phyloP scores from a whole-genome alignment of 2,329 filamentous ascomycete genomes.

The Scedosporium aurantiacum region DNA sequence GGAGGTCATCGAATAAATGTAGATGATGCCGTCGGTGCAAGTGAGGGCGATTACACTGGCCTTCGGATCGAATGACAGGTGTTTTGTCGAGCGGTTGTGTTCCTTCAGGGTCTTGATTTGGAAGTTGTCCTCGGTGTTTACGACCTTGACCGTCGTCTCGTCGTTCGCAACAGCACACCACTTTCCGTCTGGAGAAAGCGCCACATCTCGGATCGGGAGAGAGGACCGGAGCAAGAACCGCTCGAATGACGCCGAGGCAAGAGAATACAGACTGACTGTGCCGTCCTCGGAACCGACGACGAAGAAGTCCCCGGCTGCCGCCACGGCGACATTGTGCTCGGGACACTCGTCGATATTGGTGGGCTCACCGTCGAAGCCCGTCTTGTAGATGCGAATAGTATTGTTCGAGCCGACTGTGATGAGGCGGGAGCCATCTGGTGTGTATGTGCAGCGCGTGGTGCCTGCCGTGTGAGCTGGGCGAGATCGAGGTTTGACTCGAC shows the following conservation, averaged over 20 bases:
- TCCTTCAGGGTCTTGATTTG: constrained; percentile 70
- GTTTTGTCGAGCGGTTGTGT: constrained; percentile 78
- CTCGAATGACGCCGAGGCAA: constrained; percentile 58
- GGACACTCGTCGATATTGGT: constrained; percentile 83
- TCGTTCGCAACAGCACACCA: constrained; percentile 97
- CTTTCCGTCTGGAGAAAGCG: constrained; percentile 66
- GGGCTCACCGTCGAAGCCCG: constrained; percentile 84
- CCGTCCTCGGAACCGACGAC: constrained; percentile 88
- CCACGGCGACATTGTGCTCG: constrained; percentile 74
- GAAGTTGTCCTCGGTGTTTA: constrained; percentile 69
- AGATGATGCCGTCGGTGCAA: constrained; percentile 79
- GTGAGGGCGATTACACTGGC: constrained; percentile 69
- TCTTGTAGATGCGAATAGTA: constrained; percentile 83
- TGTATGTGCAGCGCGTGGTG: constrained; percentile 79
- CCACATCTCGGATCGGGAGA: constrained; percentile 78
- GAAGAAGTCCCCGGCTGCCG: constrained; percentile 68
- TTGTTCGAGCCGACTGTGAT: constrained; percentile 92
- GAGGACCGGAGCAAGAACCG: constrained; percentile 72
- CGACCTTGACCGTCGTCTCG: constrained; percentile 81
- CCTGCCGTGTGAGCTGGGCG: constrained; percentile 74
- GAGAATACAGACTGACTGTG: constrained; percentile 87
- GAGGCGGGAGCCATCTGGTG: constrained; percentile 73
- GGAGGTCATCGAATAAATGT: constrained; percentile 73
- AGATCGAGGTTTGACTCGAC: constrained; percentile 42
- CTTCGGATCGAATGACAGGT: constrained; percentile 76